Conservation (phyloP, 768 basidiomycete species). For the Steccherinum ochraceum region DNA sequence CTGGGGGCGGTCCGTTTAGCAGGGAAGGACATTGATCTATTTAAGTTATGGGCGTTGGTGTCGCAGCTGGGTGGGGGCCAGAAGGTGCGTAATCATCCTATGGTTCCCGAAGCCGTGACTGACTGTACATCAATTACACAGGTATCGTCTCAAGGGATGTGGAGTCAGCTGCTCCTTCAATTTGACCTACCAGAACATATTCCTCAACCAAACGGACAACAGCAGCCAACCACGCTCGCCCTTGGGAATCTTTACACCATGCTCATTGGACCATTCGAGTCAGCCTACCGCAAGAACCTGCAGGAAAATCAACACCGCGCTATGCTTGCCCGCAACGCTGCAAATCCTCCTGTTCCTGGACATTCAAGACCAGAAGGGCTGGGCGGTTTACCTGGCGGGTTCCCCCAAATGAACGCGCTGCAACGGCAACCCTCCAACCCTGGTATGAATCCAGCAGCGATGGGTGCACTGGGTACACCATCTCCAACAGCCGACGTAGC, state of each 20-base stretch:
- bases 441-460: neutral
- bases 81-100: slow-evolving; percentile 38
- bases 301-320: slow-evolving; percentile 57
- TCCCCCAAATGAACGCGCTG: slow-evolving; percentile 4
- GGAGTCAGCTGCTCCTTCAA: slow-evolving; percentile 46
- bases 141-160: slow-evolving; percentile 31
- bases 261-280: slow-evolving; percentile 69
- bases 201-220: slow-evolving; percentile 28
- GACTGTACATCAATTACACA: slow-evolving; percentile 1
- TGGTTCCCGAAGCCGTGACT: slow-evolving; percentile 1
- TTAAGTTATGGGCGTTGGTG: slow-evolving; percentile 64
- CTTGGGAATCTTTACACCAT: slow-evolving; percentile 55
- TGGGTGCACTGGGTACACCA: neutral
- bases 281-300: slow-evolving; percentile 55
- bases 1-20: slow-evolving; percentile 61
- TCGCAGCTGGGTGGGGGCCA: slow-evolving; percentile 52
- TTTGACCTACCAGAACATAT: slow-evolving; percentile 33
- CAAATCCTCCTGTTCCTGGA: slow-evolving; percentile 23
- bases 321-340: slow-evolving; percentile 35
- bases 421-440: neutral
- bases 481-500: slow-evolving; percentile 2
- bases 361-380: slow-evolving; percentile 16
- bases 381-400: slow-evolving; percentile 12
- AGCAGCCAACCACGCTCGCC: slow-evolving; percentile 38
- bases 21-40: slow-evolving; percentile 72